These are phyloP conservation scores for Aspergillus ellipticus DNA, from an alignment of 495 filamentous ascomycete genomes.

Conservation along the genomic window DNA sequence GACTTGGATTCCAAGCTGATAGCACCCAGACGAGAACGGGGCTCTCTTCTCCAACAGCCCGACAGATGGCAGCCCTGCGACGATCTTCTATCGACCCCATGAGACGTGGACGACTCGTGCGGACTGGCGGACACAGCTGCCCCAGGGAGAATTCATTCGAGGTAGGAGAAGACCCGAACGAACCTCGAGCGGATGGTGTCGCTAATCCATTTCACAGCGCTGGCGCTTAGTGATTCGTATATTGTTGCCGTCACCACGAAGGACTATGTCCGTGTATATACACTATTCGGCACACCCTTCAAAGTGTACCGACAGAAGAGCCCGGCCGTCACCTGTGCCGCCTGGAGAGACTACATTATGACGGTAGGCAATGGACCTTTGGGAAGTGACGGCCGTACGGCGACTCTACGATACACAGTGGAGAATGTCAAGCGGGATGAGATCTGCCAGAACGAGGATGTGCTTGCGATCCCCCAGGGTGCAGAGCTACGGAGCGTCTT, in stretches of 20 bases:
- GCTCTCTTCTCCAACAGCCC: slow-evolving; percentile 82
- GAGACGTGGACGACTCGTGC: slow-evolving; percentile 90
- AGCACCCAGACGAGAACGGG: slow-evolving; percentile 65
- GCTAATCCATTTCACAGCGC: slow-evolving; percentile 43
- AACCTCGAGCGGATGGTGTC: neutral
- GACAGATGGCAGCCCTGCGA: slow-evolving; percentile 62
- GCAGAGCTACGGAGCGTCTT: slow-evolving; percentile 74
- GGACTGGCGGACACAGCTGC: slow-evolving; percentile 86
- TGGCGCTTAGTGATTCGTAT: slow-evolving; percentile 90
- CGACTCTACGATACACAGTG: slow-evolving; percentile 75
- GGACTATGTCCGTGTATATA: slow-evolving; percentile 88
- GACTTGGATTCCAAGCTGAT: slow-evolving; percentile 29
- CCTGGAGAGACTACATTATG: slow-evolving; percentile 90
- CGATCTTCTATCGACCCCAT: slow-evolving; percentile 94
- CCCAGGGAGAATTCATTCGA: slow-evolving; percentile 72
- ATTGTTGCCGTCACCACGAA: slow-evolving; percentile 79
- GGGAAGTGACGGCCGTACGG: slow-evolving; percentile 66
- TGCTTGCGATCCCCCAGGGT: slow-evolving; percentile 74
- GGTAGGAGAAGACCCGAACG: slow-evolving; percentile 27
- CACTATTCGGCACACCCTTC: slow-evolving; percentile 84
- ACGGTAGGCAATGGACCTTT: slow-evolving; percentile 91
- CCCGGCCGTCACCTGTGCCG: slow-evolving; percentile 86
- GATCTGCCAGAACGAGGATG: slow-evolving; percentile 85
- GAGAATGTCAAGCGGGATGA: slow-evolving; percentile 93
- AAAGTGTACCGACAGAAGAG: slow-evolving; percentile 88